phyloP scores from a whole-genome alignment of 192 early-diverging fungal genomes.

The Entomortierella parvispora region DNA sequence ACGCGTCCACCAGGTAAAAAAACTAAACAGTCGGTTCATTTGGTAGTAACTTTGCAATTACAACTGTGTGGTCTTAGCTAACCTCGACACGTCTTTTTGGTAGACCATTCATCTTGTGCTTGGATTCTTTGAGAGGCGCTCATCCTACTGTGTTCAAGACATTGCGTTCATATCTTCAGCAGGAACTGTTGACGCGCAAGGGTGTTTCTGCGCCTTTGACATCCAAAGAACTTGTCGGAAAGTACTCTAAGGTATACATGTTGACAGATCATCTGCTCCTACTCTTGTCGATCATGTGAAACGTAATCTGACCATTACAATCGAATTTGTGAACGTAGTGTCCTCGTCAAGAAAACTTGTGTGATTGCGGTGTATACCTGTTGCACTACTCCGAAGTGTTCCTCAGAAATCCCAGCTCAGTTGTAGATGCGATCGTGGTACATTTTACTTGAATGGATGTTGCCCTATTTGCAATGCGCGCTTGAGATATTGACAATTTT shows the following conservation, averaged over 20 bases:
- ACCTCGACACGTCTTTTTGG: background rate
- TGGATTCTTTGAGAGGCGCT: slow-evolving; percentile 29
- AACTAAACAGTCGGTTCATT: too few species aligned
- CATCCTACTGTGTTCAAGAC: slow-evolving; percentile 31
- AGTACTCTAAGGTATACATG: slow-evolving; percentile 31
- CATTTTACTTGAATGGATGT: background rate
- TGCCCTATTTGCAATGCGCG: background rate
- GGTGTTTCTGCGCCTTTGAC: slow-evolving; percentile 16
- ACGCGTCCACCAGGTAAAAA: too few species aligned
- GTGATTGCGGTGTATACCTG: slow-evolving; percentile 89
- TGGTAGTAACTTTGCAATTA: too few species aligned
- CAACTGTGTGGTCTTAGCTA: too few species aligned
- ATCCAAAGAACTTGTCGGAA: slow-evolving; percentile 29
- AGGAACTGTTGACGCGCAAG: slow-evolving; percentile 23
- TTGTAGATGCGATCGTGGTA: slow-evolving; percentile 36
- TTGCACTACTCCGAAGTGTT: slow-evolving; percentile 82
- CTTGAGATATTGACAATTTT: background rate
- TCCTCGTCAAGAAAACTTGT: slow-evolving; percentile 80
- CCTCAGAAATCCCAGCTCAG: slow-evolving; percentile 38
- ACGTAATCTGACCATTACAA: background rate
- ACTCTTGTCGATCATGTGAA: background rate
- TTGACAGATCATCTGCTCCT: background rate
- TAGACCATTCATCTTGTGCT: slow-evolving; percentile 37
- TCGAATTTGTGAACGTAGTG: slow-evolving; percentile 45
- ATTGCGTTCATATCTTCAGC: slow-evolving; percentile 27